phyloP scores from a whole-genome alignment of 345 rosid genomes.

The Euclidium syriacum region DNA sequence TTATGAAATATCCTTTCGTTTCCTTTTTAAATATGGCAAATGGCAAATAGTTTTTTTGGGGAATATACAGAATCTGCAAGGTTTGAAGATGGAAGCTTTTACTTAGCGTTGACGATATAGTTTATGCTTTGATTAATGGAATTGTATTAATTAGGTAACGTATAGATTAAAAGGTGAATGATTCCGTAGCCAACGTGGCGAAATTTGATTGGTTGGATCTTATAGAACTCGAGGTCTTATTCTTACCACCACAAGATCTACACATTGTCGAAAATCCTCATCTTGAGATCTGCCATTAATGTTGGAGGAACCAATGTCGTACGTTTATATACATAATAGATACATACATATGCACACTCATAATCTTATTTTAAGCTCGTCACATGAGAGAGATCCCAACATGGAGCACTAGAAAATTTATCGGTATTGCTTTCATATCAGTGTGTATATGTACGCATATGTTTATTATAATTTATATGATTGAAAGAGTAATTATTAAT shows the following conservation, averaged over 20 bases:
- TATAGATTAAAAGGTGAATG: slow-evolving; percentile 11
- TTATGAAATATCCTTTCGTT: neutral
- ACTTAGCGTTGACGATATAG: slow-evolving; percentile 28
- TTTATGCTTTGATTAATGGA: slow-evolving; percentile 29
- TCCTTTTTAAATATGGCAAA: neutral
- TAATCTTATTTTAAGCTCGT: slow-evolving; percentile 19
- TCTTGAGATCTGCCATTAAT: slow-evolving; percentile 44
- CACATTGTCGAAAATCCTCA: slow-evolving; percentile 32
- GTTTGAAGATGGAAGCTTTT: slow-evolving; percentile 22
- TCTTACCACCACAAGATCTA: slow-evolving; percentile 32
- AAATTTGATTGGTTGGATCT: slow-evolving; percentile 14
- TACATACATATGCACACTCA: slow-evolving; percentile 3
- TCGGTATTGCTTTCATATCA: slow-evolving; percentile 25
- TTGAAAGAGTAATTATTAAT: slow-evolving; percentile 4
- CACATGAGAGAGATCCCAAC: slow-evolving; percentile 36
- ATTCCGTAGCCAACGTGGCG: slow-evolving; percentile 21
- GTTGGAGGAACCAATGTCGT: slow-evolving; percentile 45
- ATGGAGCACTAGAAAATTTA: slow-evolving; percentile 27
- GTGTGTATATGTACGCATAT: slow-evolving; percentile 25
- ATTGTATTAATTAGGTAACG: slow-evolving; percentile 16
- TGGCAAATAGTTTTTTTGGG: neutral
- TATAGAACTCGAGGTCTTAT: slow-evolving; percentile 29
- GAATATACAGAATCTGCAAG: slow-evolving; percentile 11
- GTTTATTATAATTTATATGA: slow-evolving; percentile 6
- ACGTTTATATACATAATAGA: slow-evolving; percentile 23